Percentiles rank a stretch among this genome's conserved stretches.
Conservation (phyloP, 306 rosid species). For the Herpetospermum pedunculosum region DNA sequence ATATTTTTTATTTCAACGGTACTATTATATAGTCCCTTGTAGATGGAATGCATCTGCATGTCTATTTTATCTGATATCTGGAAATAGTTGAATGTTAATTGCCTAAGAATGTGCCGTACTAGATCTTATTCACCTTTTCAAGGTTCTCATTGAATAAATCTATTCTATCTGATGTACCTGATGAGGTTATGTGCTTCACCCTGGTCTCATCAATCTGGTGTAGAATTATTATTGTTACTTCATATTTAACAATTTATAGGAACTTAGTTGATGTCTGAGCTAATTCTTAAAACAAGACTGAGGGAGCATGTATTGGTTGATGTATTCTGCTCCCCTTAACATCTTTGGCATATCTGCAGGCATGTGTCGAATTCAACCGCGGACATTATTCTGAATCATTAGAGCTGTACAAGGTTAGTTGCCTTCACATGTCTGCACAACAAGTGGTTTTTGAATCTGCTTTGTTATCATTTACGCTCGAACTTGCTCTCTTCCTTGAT, state of each 20-base stretch:
- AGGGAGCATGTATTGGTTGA: background rate
- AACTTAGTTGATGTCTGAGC: background rate
- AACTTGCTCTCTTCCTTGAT: background rate
- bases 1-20: background rate
- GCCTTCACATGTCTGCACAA: conserved; percentile 16
- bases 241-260: background rate
- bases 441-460: background rate
- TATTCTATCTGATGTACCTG: background rate
- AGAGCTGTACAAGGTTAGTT: conserved; percentile 86
- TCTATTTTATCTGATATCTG: background rate
- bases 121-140: background rate
- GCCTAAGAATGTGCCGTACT: background rate
- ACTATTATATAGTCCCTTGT: background rate
- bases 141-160: background rate
- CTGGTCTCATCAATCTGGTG: background rate
- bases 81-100: background rate
- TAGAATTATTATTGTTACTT: background rate
- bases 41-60: background rate
- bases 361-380: conserved; percentile 93
- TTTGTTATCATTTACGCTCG: conserved; percentile 5
- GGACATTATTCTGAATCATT: conserved; percentile 81
- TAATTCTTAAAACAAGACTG: background rate
- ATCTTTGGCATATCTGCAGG: conserved; percentile 47
- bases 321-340: background rate
- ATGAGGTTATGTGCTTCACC: background rate